phyloP scores from a whole-genome alignment of 2,329 filamentous ascomycete species.

The Camillea tinctor region DNA sequence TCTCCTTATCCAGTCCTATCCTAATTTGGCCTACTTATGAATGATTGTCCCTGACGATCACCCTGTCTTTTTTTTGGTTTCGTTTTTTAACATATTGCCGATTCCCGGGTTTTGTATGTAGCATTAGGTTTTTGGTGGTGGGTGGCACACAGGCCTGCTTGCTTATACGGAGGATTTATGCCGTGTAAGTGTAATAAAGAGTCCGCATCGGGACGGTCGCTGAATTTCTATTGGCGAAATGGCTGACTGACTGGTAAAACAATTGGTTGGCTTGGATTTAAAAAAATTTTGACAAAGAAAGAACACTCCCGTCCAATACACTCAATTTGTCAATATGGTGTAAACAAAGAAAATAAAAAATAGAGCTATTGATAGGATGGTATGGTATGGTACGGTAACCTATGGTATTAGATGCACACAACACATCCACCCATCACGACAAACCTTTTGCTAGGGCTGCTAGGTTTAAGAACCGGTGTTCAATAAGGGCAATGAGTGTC shows the following conservation, averaged over 20 bases:
- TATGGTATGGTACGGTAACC: no score
- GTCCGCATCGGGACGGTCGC: constrained; percentile 16
- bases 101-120: not conserved
- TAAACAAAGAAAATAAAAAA: no score
- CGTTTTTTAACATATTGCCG: not conserved
- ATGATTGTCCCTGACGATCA: constrained; percentile 1
- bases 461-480: no score
- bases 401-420: no score
- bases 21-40: not conserved
- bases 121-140: no score
- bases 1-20: not conserved
- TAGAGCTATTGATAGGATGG: no score
- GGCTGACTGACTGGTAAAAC: no score
- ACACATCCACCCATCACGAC: not conserved
- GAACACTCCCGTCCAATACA: no score
- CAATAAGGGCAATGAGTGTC: not conserved
- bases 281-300: not conserved
- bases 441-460: not conserved
- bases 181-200: constrained; percentile 6
- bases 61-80: not conserved
- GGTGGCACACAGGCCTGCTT: not conserved
- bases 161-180: not conserved
- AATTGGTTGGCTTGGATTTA: not conserved
- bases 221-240: constrained; percentile 14
- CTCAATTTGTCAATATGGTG: not conserved